Evolutionary conservation across 352 stramenopile species (phyloP).

Genomic region (Paralagenidium karlingii): DNA sequence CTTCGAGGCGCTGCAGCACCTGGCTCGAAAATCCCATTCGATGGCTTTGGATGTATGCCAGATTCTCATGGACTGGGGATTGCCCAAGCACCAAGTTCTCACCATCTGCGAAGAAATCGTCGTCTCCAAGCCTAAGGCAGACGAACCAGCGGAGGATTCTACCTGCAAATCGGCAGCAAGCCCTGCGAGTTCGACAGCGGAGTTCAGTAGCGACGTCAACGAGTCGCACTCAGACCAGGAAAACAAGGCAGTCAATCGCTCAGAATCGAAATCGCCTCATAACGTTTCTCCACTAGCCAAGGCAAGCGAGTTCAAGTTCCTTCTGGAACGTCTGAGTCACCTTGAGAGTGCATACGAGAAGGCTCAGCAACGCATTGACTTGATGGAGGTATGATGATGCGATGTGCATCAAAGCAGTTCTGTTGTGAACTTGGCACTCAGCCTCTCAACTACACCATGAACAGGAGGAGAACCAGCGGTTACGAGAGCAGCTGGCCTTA

Average conservation of each 20-base stretch:
- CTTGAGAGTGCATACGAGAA: constrained; percentile 30
- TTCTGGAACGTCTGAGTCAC: constrained; percentile 31
- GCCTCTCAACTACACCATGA: background rate
- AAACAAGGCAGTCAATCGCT: constrained; percentile 1
- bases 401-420: background rate
- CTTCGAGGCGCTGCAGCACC: constrained; percentile 1
- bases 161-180: too few species aligned
- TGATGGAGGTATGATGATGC: constrained; percentile 47
- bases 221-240: constrained; percentile 1
- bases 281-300: background rate
- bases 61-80: too few species aligned
- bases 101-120: too few species aligned
- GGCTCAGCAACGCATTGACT: constrained; percentile 16
- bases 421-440: background rate
- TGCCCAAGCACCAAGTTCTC: too few species aligned
- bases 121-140: too few species aligned
- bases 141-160: too few species aligned
- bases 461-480: constrained; percentile 6
- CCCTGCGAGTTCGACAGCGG: too few species aligned
- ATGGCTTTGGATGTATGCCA: too few species aligned
- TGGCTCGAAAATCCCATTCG: constrained; percentile 1
- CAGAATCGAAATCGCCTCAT: constrained; percentile 19
- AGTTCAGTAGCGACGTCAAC: too few species aligned
- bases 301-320: constrained; percentile 28
- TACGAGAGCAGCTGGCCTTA: constrained; percentile 1